phyloP scores from a whole-genome alignment of 371 early-diverging fungal species.

The Chytridiales sp. region DNA sequence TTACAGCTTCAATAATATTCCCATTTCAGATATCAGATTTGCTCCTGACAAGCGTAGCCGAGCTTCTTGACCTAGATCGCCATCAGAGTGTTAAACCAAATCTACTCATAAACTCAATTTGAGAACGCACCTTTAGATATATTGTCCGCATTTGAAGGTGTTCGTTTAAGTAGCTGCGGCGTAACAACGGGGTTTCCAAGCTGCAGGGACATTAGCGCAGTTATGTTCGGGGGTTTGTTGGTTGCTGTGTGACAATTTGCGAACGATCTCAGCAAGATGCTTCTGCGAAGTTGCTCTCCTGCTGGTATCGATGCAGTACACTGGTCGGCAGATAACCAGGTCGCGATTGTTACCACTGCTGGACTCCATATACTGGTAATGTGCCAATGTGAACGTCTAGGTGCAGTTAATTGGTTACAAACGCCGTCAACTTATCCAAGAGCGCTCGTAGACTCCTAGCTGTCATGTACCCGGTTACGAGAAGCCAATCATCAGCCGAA shows the following conservation, averaged over 20 bases:
- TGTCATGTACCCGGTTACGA: too few species aligned
- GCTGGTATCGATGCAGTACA: not conserved
- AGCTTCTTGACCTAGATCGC: constrained; percentile 62
- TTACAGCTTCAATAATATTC: constrained; percentile 81
- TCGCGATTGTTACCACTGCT: not conserved
- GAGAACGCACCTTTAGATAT: too few species aligned
- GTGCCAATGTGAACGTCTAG: not conserved
- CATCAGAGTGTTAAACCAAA: not conserved
- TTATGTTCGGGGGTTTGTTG: not conserved
- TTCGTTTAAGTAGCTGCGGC: not conserved
- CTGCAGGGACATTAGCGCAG: not conserved
- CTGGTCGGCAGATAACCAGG: constrained; percentile 8
- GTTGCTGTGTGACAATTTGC: not conserved
- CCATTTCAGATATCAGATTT: constrained; percentile 80
- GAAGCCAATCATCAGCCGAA: not conserved
- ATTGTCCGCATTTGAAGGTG: too few species aligned
- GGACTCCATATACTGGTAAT: not conserved
- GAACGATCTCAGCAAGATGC: not conserved
- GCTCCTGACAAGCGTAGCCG: constrained; percentile 75
- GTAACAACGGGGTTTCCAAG: not conserved
- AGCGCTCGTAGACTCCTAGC: not conserved
- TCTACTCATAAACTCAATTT: too few species aligned
- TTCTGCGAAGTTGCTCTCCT: not conserved
- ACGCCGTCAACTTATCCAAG: not conserved
- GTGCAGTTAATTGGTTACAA: not conserved